Evolutionary conservation across 495 filamentous ascomycete species (phyloP), one percentile per base, ranked within the genome.

Genomic region (Penicillium simplicissimum): DNA sequence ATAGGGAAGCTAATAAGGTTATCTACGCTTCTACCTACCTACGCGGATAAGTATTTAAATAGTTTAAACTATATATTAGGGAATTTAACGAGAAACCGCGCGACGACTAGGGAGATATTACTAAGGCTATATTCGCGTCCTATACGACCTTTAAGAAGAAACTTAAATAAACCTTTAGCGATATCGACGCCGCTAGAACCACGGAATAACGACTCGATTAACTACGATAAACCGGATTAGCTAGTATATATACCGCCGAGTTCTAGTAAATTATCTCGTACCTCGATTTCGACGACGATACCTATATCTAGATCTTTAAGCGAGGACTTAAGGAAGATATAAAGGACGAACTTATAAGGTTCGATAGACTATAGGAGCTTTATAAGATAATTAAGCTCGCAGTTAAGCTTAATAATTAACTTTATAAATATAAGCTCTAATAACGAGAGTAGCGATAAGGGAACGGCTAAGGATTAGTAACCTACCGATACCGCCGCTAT

Each of bases 141-240:
- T 57, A 57, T 23, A 34, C 0, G 35, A 11, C 35, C 11, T 57
- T 57, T 35, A 57, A 57, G 25, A 57, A 57, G 25, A 57, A 57
- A 14, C 38, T 57, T 19, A 19, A 57, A 57, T 35, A 43, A 8
- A 57, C 40, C 38, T 57, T 57, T 37, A 37, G n/a, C n/a, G n/a
- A n/a, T n/a, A n/a, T n/a, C n/a, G n/a, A n/a, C n/a, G n/a, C n/a
- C n/a, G n/a, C n/a, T n/a, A n/a, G n/a, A n/a, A n/a, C n/a, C n/a
- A n/a, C n/a, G n/a, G n/a, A n/a, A n/a, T n/a, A n/a, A n/a, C n/a
- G n/a, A n/a, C n/a, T n/a, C n/a, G n/a, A n/a, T n/a, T n/a, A n/a
- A n/a, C n/a, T n/a, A n/a, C n/a, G n/a, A n/a, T n/a, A n/a, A n/a
- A n/a, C n/a, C n/a, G n/a, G n/a, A n/a, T n/a, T n/a, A n/a, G n/a